These are phyloP conservation scores for Dendrobium nobile DNA, from an alignment of 106 monocot species.

Conservation along the genomic window DNA sequence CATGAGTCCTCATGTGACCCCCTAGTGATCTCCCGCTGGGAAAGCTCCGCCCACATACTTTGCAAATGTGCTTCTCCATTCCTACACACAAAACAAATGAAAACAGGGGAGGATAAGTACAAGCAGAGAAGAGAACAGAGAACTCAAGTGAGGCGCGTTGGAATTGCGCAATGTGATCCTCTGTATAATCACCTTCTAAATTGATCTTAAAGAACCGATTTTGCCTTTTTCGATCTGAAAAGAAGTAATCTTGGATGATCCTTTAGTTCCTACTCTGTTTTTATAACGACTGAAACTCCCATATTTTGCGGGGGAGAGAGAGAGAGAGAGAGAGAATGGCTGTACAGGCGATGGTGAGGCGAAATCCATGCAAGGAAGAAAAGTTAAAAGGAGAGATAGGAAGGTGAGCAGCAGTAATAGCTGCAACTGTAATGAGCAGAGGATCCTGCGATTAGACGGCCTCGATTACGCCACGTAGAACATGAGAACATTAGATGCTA, in stretches of 20 bases:
- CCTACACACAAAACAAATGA: neutral
- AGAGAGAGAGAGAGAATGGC: no score
- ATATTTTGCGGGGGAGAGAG: neutral
- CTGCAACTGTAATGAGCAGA: neutral
- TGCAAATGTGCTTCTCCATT: conserved; percentile 27
- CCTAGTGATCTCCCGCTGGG: conserved; percentile 34
- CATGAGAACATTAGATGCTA: no score
- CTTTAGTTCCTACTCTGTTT: no score
- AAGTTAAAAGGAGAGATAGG: neutral
- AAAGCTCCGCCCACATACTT: conserved; percentile 31
- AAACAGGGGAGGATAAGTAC: neutral
- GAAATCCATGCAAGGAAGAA: neutral
- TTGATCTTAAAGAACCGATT: neutral
- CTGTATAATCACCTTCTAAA: neutral
- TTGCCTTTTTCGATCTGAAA: neutral
- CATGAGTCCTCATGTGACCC: conserved; percentile 49
- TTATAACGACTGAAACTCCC: neutral
- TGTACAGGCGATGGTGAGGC: no score
- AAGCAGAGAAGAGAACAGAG: no score
- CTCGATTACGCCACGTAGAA: neutral
- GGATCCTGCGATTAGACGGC: neutral
- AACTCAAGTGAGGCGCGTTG: neutral
- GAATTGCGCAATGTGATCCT: neutral
- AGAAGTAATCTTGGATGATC: neutral
- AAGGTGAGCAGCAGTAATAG: no score